Evolutionary conservation across 345 rosid genomes (phyloP).

Genomic region (Diplotaxis tenuifolia): DNA sequence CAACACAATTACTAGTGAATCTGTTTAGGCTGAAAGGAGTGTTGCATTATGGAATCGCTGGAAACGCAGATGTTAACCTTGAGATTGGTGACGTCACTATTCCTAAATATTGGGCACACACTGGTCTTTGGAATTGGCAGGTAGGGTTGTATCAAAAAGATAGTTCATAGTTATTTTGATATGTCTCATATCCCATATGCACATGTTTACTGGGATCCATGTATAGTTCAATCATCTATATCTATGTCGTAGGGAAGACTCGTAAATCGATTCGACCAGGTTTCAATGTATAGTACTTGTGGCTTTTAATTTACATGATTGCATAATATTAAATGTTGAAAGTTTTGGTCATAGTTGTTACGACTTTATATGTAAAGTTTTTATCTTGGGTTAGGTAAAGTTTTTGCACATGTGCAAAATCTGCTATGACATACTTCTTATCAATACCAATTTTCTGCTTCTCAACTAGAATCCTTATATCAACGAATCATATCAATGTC

Average conservation of each 20-base stretch:
- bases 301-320: not conserved
- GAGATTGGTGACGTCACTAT: constrained; percentile 64
- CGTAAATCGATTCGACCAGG: not conserved
- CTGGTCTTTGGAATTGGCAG: constrained; percentile 88
- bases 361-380: no score
- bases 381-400: not conserved
- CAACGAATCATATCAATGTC: not conserved
- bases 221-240: not conserved
- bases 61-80: constrained; percentile 58
- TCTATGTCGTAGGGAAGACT: not conserved
- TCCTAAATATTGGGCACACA: constrained; percentile 66
- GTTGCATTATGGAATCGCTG: constrained; percentile 75
- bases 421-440: no score
- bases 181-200: not conserved
- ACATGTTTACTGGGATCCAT: not conserved
- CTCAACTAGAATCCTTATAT: not conserved
- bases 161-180: not conserved
- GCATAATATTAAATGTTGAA: not conserved
- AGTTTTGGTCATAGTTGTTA: not conserved
- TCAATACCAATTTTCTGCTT: not conserved
- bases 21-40: constrained; percentile 63
- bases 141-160: constrained; percentile 15
- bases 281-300: not conserved
- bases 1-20: constrained; percentile 54
- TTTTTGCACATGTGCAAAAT: no score